Evolutionary conservation across 768 basidiomycete genomes (phyloP).

Genomic region (Mycena pura): DNA sequence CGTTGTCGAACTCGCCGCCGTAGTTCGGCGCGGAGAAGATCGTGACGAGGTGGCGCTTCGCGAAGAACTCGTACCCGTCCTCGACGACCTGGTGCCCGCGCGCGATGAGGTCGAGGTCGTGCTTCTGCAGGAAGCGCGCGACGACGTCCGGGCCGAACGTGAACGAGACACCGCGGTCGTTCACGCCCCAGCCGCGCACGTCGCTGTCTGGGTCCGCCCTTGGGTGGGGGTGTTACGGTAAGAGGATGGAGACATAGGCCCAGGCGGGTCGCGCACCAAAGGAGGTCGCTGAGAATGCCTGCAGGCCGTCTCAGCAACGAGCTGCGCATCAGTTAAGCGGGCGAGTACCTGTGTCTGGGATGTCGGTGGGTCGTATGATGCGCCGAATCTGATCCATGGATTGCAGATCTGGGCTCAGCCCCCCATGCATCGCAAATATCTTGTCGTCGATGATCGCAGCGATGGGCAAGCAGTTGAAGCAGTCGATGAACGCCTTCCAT

Average conservation of each 20-base stretch:
- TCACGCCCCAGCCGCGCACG: conserved; percentile 98
- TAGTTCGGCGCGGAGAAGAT: conserved; percentile 16
- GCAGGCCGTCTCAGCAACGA: conserved; percentile 3
- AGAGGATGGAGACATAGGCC: background rate
- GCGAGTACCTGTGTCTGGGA: conserved; percentile 97
- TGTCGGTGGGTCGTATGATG: conserved; percentile 99
- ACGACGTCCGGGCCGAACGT: conserved; percentile 99
- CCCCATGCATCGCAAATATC: conserved; percentile 99
- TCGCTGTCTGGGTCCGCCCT: conserved; percentile 94
- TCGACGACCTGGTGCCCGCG: conserved; percentile 79
- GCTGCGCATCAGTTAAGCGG: conserved; percentile 34
- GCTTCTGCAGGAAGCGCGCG: conserved; percentile 96
- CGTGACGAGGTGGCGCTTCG: conserved; percentile 10
- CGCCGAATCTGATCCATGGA: too few species aligned
- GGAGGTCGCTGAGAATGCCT: conserved; percentile 93
- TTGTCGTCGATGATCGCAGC: conserved; percentile 99
- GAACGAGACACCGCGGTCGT: conserved; percentile 97
- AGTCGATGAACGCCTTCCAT: conserved; percentile 99
- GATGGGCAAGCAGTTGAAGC: conserved; percentile 98
- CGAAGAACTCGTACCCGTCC: conserved; percentile 21
- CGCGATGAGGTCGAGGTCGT: conserved; percentile 99
- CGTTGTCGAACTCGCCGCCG: conserved; percentile 19
- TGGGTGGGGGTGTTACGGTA: background rate
- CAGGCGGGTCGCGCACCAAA: conserved; percentile 64
- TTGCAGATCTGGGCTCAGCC: conserved; percentile 94